phyloP scores from a whole-genome alignment of 2,329 filamentous ascomycete species.

The Penicillium sp. region DNA sequence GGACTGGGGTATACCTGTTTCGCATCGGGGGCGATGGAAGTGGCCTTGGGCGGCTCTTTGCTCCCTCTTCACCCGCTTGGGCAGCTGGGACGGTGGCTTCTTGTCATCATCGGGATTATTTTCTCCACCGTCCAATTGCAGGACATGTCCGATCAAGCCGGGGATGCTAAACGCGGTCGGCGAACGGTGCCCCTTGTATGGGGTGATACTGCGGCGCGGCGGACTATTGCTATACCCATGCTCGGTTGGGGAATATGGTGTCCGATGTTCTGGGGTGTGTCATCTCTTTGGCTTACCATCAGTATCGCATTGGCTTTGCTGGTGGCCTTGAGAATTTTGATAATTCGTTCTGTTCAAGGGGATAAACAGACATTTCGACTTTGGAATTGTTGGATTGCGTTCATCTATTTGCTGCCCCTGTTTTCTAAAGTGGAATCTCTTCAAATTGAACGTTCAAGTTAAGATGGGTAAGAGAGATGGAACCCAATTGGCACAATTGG shows the following conservation, averaged over 20 bases:
- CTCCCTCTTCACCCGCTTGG: neutral
- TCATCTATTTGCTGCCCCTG: slow-evolving; percentile 4
- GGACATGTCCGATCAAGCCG: slow-evolving; percentile 39
- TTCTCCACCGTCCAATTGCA: slow-evolving; percentile 41
- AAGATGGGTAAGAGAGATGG: too few relatives aligned
- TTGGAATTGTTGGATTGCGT: slow-evolving; percentile 14
- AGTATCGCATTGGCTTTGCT: neutral
- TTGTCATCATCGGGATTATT: slow-evolving; percentile 26
- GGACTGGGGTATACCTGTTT: slow-evolving; percentile 31
- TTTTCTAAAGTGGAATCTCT: neutral
- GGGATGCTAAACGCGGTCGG: slow-evolving; percentile 26
- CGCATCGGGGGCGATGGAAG: slow-evolving; percentile 30
- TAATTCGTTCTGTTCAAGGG: neutral
- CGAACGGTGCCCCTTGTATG: slow-evolving; percentile 15
- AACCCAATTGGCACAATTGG: too few relatives aligned
- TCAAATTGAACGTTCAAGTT: too few relatives aligned
- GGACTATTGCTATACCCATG: slow-evolving; percentile 7
- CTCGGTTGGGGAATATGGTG: neutral
- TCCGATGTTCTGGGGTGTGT: neutral
- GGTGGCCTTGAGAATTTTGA: neutral
- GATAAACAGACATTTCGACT: slow-evolving; percentile 11
- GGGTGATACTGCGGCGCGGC: slow-evolving; percentile 6
- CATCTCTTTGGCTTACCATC: neutral
- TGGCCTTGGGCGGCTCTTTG: slow-evolving; percentile 11
- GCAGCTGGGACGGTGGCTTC: slow-evolving; percentile 2